Evolutionary conservation across 2,329 filamentous ascomycete genomes (phyloP), one percentile per base, ranked within the genome.

Genomic region (Penicillium sp.): DNA sequence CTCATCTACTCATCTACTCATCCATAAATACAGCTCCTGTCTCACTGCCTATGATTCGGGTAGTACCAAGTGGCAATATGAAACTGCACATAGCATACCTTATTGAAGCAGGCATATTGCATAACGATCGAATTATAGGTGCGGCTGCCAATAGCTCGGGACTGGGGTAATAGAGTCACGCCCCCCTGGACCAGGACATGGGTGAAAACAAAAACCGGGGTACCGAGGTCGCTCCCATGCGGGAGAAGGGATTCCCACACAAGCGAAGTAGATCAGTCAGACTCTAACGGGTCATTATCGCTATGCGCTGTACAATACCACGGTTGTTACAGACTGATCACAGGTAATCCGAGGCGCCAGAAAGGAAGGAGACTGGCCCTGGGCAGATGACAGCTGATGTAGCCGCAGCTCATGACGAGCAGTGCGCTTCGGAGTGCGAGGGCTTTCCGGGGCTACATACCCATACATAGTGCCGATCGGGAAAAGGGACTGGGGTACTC

Each of bases 61-160:
- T 59, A 47, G 56, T 62, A 64, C 61, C 56, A 57, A 40, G 47
- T 57, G 61, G 57, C 48, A 53, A 54, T 43, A 34, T 44, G 47
- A 46, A 55, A 39, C 50, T 29, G 43, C 41, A 34, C 27, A 34
- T 38, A 50, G 26, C 18, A 47, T 47, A n/a, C 43, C 19, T 19
- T 27, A 42, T 53, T 38, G 35, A 40, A 47, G 23, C 16, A 48
- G 36, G 13, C 44, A 39, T 36, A 13, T 10, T 42, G 23, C 38
- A 42, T 35, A 18, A 34, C 8, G 9, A 49, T 26, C 19, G 11
- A 34, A 30, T 36, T 40, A 23, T 32, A 27, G 35, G 3, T 19
- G 42, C 38, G 48, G 39, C 46, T 46, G 42, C 47, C 42, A 49
- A 50, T 53, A 51, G 30, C 34, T 38, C 32, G 42, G 16, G 11